Base-by-base conservation (phyloP, 306 rosid genomes). In the Glycyrrhiza uralensis region DNA sequence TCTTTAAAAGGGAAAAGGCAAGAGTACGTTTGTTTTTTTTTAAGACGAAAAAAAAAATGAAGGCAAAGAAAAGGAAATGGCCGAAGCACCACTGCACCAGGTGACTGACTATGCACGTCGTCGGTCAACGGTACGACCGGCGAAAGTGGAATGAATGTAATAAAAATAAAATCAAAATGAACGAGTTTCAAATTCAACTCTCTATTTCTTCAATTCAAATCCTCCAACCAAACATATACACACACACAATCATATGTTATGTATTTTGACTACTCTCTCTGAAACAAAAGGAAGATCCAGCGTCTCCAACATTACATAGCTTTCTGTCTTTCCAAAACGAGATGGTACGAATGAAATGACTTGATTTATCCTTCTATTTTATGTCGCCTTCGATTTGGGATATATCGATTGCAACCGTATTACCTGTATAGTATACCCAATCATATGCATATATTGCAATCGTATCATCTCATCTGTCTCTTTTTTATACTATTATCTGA, bases 41-140 rank as follows among this genome's bases (percentile, higher is more conserved):
- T n/a, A n/a, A n/a, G n/a, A n/a, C n/a, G n/a, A n/a, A n/a, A n/a
- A n/a, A n/a, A n/a, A n/a, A n/a, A n/a, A n/a, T n/a, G n/a, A n/a
- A n/a, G n/a, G n/a, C n/a, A n/a, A n/a, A n/a, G n/a, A n/a, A n/a
- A n/a, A n/a, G n/a, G n/a, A n/a, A n/a, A n/a, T n/a, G n/a, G n/a
- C n/a, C n/a, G n/a, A n/a, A n/a, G n/a, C n/a, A n/a, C n/a, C n/a
- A n/a, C n/a, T n/a, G n/a, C n/a, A n/a, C 14, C 32, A 18, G 68
- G 68, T 12, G 4, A 41, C 33, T 12, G 4, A 41, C 33, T 7
- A 23, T 5, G 33, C 18, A 6, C 6, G 20, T 64, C 30, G n/a
- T 71, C 26, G 76, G 76, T 71, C 46, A 71, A 71, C 57, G 76
- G 23, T 42, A 3, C n/a, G 58, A 57, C 29, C 68, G 22, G 18